Conservation (phyloP, 1,284 basidiomycete genomes). For the Fomitiporia mediterranea region DNA sequence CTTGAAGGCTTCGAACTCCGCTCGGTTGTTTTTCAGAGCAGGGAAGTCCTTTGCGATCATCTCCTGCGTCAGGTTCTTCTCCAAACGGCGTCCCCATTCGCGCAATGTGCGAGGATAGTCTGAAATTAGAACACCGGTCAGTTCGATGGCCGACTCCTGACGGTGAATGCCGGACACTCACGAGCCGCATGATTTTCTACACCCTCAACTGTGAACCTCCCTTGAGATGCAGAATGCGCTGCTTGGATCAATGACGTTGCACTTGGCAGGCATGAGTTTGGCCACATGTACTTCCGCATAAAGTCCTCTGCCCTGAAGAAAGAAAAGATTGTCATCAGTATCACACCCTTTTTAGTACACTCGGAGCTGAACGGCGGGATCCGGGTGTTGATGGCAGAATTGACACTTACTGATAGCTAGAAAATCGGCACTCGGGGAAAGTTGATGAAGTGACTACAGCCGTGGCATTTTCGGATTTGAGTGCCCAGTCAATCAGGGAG, state of each 20-base stretch:
- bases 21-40: constrained; percentile 18
- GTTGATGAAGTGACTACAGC: constrained; percentile 47
- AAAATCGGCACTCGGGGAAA: constrained; percentile 40
- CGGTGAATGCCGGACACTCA: constrained; percentile 15
- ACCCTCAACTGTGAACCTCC: constrained; percentile 77
- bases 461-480: constrained; percentile 37
- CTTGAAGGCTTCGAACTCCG: constrained; percentile 26
- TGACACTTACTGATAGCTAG: constrained; percentile 25
- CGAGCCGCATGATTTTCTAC: constrained; percentile 73
- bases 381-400: background rate
- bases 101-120: constrained; percentile 48
- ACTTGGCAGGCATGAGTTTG: constrained; percentile 83
- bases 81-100: constrained; percentile 38
- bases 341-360: background rate
- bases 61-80: constrained; percentile 24
- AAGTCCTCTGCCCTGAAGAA: constrained; percentile 49
- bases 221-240: constrained; percentile 59
- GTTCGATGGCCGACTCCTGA: background rate
- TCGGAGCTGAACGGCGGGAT: background rate
- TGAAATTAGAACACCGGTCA: constrained; percentile 14
- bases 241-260: constrained; percentile 70
- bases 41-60: constrained; percentile 22
- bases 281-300: constrained; percentile 91
- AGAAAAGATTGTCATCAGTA: background rate
- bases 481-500: constrained; percentile 43